Percentiles rank a stretch among this genome's conserved stretches.
These are phyloP conservation scores for Ailanthus altissimus DNA, from an alignment of 345 rosid species.

Conservation along the genomic window DNA sequence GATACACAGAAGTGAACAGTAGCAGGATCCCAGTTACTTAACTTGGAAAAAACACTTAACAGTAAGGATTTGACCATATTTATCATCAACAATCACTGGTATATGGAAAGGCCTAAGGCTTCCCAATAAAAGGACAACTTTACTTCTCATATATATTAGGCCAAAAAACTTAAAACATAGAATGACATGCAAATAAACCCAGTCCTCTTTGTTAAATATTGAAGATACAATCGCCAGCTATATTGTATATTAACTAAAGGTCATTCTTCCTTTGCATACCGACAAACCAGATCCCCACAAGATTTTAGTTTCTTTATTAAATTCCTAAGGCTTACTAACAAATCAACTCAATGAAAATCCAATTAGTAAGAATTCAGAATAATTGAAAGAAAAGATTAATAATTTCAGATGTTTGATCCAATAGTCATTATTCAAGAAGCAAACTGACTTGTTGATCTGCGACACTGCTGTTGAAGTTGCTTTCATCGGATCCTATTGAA, in stretches of 20 bases:
- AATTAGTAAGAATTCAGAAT: conserved; percentile 1
- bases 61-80: not conserved
- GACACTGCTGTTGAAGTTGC: conserved; percentile 90
- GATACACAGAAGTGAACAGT: conserved; percentile 7
- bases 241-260: not conserved
- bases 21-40: not conserved
- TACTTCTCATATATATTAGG: not conserved
- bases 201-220: not conserved
- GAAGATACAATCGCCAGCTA: not conserved
- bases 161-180: not conserved
- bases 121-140: not conserved
- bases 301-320: conserved; percentile 2
- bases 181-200: not conserved
- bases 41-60: not conserved
- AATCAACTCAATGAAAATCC: not conserved
- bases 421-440: conserved; percentile 22
- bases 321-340: not conserved
- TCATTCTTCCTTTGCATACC: not conserved
- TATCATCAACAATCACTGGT: not conserved
- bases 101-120: not conserved
- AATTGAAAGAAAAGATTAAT: not conserved
- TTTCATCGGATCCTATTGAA: conserved; percentile 66
- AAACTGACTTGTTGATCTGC: conserved; percentile 89
- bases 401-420: not conserved
- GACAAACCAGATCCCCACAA: not conserved